A percentile compares a stretch with the other conserved stretches of the same genome.
These are phyloP conservation scores for Rhododendron kiyosumense DNA, from an alignment of 148 eudicot genomes.

Conservation along the genomic window DNA sequence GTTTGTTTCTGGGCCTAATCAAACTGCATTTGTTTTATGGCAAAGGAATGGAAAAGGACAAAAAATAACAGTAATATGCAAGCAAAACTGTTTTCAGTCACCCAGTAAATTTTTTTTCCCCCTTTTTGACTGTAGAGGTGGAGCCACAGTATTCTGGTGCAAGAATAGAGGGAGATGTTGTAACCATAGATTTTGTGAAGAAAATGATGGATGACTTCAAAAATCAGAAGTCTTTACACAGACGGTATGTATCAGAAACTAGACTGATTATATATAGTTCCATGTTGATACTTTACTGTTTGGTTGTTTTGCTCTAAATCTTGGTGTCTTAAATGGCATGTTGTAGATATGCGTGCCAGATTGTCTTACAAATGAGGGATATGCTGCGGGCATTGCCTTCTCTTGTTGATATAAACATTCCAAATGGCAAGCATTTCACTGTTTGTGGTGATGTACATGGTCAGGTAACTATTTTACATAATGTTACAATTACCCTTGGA, in stretches of 20 bases:
- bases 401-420: constrained; percentile 81
- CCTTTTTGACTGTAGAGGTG: constrained; percentile 52
- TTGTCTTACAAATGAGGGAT: constrained; percentile 84
- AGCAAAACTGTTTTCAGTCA: background rate
- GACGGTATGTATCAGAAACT: constrained; percentile 41
- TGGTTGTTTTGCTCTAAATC: background rate
- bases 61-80: background rate
- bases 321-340: constrained; percentile 8
- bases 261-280: background rate
- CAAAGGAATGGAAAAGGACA: background rate
- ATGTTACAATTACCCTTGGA: background rate
- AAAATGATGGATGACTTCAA: constrained; percentile 94
- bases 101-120: background rate
- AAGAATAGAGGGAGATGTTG: constrained; percentile 81
- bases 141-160: constrained; percentile 97
- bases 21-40: background rate
- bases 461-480: constrained; percentile 53
- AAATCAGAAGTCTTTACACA: constrained; percentile 79
- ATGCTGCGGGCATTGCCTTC: constrained; percentile 86
- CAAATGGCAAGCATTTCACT: constrained; percentile 85
- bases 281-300: background rate
- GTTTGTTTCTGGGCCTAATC: background rate
- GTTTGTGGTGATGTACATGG: constrained; percentile 99
- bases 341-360: constrained; percentile 91
- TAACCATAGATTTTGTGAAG: constrained; percentile 89